Evolutionary conservation across 208 protist genomes (phyloP), one percentile per base, ranked within the genome.

Genomic region (Leptomonas pyrrhocoris): DNA sequence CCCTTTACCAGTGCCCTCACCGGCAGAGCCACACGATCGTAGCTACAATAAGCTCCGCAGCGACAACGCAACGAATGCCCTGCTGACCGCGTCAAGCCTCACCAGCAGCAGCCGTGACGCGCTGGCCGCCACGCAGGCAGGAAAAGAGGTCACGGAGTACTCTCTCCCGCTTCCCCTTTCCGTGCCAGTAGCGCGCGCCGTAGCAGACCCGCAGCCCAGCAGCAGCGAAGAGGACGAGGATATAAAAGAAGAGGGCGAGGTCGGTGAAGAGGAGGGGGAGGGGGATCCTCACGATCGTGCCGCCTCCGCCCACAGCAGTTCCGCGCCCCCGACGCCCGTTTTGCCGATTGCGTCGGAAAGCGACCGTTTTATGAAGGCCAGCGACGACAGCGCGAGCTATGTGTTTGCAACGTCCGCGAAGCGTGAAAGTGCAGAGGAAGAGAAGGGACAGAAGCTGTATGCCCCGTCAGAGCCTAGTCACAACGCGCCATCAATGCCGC

Each of bases 51-150:
- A 19, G 21, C 3, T 15, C 55, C 19, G 46, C 23, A 21, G 21
- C 7, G 43, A 53, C 11, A 40, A 40, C 27, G n/a, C 43, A 8
- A 40, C 23, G 8, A 38, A 15, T 57, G 51, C 51, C 2, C 28
- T 15, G 51, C 28, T 57, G 2, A 27, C 23, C 1, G 16, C 23
- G 8, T 57, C 19, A 6, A 28, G 30, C 54, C 6, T 18, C 19
- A 7, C 9, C 8, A 43, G 1, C 12, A 51, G 38, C 43, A 51
- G 58, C 27, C 15, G 19, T 23, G 45, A 53, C 28, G 46, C 46
- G 1, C 31, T 65, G 46, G 60, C 18, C 13, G 31, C 46, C 18
- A 65, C 60, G n/a, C 60, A 28, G 30, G 30, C 43, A 11, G 60
- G 23, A 3, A 53, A 64, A 16, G 28, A 53, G 16, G n/a, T n/a